Percentiles rank a stretch among this genome's conserved stretches.
phyloP scores from a whole-genome alignment of 2,329 filamentous ascomycete species.

The Fusarium haematococcum region DNA sequence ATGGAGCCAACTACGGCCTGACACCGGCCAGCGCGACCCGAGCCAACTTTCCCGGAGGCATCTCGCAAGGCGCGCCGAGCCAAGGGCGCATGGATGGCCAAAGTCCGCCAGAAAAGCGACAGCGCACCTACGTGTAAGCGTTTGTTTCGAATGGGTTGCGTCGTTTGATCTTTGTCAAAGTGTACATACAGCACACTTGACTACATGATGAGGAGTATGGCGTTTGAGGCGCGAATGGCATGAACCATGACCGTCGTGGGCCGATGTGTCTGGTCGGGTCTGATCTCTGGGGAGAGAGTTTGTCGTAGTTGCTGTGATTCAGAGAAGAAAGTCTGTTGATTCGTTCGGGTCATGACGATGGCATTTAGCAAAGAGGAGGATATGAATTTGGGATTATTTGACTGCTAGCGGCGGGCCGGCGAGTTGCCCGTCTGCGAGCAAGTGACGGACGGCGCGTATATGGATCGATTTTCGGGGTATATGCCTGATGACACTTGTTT shows the following conservation, averaged over 20 bases:
- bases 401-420: slow-evolving; percentile 16
- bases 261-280: slow-evolving; percentile 9
- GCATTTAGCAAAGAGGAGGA: slow-evolving; percentile 19
- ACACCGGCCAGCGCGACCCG: slow-evolving; percentile 47
- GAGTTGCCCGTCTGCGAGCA: slow-evolving; percentile 13
- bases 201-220: slow-evolving; percentile 41
- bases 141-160: not conserved
- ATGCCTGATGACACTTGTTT: slow-evolving; percentile 41
- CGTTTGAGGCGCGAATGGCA: slow-evolving; percentile 35
- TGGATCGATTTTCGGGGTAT: slow-evolving; percentile 27
- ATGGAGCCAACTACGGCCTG: slow-evolving; percentile 55
- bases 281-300: slow-evolving; percentile 5
- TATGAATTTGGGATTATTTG: slow-evolving; percentile 3
- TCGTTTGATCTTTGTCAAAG: slow-evolving; percentile 29
- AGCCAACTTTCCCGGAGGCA: slow-evolving; percentile 40
- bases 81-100: slow-evolving; percentile 53
- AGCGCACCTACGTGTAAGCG: slow-evolving; percentile 51
- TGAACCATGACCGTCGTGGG: slow-evolving; percentile 16
- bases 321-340: slow-evolving; percentile 23
- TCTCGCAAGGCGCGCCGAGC: slow-evolving; percentile 35
- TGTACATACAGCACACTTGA: slow-evolving; percentile 8
- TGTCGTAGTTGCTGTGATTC: slow-evolving; percentile 29
- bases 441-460: slow-evolving; percentile 28
- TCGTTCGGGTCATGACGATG: slow-evolving; percentile 26
- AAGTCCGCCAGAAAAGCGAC: slow-evolving; percentile 64